A percentile compares a stretch with the other conserved stretches of the same genome.
Conservation (phyloP, 2,329 filamentous ascomycete genomes). For the Nemania sp. region DNA sequence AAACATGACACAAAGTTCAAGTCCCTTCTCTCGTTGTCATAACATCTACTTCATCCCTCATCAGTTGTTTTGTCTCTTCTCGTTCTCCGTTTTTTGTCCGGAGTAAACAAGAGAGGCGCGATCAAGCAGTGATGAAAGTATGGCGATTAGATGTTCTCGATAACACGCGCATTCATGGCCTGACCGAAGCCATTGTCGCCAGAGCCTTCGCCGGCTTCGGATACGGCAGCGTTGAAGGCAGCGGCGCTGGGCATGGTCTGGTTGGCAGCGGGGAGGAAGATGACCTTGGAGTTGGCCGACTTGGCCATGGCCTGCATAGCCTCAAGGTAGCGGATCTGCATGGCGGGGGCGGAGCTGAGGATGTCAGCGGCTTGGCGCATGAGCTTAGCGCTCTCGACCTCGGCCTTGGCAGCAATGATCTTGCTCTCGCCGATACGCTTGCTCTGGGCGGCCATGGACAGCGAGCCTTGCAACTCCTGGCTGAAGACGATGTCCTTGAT, state of each 20-base stretch:
- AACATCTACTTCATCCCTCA: neutral
- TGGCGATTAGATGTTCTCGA: conserved; percentile 78
- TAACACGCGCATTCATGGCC: conserved; percentile 77
- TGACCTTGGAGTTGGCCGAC: conserved; percentile 83
- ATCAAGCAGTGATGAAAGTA: neutral
- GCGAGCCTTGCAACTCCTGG: conserved; percentile 89
- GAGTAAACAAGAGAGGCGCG: neutral
- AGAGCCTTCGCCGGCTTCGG: conserved; percentile 45
- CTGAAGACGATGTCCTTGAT: conserved; percentile 99
- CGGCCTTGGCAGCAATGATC: conserved; percentile 94
- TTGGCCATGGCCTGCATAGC: conserved; percentile 99
- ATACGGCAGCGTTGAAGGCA: conserved; percentile 49
- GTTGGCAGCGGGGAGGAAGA: conserved; percentile 72
- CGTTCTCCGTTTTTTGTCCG: neutral
- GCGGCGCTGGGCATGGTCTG: conserved; percentile 57
- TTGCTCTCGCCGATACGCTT: conserved; percentile 99
- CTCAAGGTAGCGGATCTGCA: conserved; percentile 98
- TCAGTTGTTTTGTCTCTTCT: neutral
- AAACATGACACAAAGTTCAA: neutral
- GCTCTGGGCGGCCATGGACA: conserved; percentile 97
- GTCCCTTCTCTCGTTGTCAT: neutral
- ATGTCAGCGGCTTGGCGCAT: conserved; percentile 95
- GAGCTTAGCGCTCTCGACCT: conserved; percentile 94
- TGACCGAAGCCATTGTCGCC: conserved; percentile 69
- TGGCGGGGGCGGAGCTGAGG: conserved; percentile 85